These are phyloP conservation scores for Citrus inodora DNA, from an alignment of 345 rosid species.

Conservation along the genomic window DNA sequence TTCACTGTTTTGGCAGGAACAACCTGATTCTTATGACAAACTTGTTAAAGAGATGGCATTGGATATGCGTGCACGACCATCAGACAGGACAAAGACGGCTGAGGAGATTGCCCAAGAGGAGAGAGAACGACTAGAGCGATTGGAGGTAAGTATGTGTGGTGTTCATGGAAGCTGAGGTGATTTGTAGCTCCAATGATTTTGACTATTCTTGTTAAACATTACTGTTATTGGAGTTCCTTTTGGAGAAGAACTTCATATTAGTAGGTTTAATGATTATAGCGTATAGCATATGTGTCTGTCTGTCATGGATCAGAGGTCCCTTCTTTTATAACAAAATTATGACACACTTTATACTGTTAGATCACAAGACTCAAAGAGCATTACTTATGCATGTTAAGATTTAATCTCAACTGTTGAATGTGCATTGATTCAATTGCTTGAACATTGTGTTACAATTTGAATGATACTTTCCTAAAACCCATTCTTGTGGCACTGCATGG, in stretches of 20 bases:
- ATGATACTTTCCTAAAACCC: neutral
- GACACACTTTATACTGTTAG: no score
- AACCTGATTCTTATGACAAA: conserved; percentile 58
- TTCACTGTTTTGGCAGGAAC: conserved; percentile 27
- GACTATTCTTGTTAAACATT: neutral
- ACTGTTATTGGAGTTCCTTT: neutral
- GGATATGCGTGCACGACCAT: conserved; percentile 77
- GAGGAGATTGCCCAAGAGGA: conserved; percentile 97
- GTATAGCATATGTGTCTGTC: neutral
- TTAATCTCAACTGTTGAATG: neutral
- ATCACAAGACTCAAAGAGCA: neutral
- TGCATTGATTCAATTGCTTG: neutral
- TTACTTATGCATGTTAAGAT: neutral
- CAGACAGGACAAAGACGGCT: conserved; percentile 84
- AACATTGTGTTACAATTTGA: neutral
- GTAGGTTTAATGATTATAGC: neutral
- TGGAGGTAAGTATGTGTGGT: conserved; percentile 57
- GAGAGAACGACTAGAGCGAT: conserved; percentile 63
- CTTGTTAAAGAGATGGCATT: conserved; percentile 52
- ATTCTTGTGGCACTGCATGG: neutral
- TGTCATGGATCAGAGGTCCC: neutral
- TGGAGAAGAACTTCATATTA: neutral
- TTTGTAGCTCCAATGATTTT: neutral
- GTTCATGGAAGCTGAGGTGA: neutral
- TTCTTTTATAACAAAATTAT: neutral